phyloP scores from a whole-genome alignment of 495 filamentous ascomycete genomes.

The Cercophora newfieldiana region DNA sequence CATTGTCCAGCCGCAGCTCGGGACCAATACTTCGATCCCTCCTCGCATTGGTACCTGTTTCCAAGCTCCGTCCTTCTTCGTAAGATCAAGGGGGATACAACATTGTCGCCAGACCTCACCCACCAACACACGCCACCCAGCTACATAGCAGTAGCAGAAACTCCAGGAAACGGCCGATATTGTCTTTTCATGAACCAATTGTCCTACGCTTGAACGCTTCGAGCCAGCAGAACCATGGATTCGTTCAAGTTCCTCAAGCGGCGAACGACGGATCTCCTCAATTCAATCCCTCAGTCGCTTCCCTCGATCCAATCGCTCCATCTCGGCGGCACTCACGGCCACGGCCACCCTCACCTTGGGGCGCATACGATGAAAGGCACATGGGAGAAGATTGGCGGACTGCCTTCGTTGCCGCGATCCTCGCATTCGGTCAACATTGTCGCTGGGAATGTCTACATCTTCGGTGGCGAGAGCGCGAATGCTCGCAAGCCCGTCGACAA shows the following conservation, averaged over 20 bases:
- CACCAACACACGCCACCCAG: too few relatives aligned
- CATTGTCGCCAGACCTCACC: too few relatives aligned
- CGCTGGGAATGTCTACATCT: constrained; percentile 66
- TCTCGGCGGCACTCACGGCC: constrained; percentile 19
- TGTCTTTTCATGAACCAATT: background rate
- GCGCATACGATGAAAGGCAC: constrained; percentile 52
- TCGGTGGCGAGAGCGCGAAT: constrained; percentile 58
- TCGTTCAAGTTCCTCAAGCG: constrained; percentile 47
- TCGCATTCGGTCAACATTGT: constrained; percentile 70
- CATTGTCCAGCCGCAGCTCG: background rate
- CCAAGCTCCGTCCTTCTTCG: background rate
- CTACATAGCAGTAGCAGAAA: too few relatives aligned
- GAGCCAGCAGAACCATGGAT: constrained; percentile 33
- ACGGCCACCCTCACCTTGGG: constrained; percentile 9
- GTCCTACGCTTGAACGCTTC: background rate
- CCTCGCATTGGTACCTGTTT: background rate
- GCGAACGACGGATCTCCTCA: constrained; percentile 45
- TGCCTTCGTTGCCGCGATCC: constrained; percentile 60
- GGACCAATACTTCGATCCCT: background rate
- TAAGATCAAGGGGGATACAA: background rate
- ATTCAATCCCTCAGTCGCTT: constrained; percentile 40
- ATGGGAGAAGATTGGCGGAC: constrained; percentile 54
- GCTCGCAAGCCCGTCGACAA: constrained; percentile 62
- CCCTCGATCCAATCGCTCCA: constrained; percentile 31
- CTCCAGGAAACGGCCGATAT: background rate